Evolutionary conservation across 2,329 filamentous ascomycete species (phyloP).

Genomic region (Tympanopsis confertula): DNA sequence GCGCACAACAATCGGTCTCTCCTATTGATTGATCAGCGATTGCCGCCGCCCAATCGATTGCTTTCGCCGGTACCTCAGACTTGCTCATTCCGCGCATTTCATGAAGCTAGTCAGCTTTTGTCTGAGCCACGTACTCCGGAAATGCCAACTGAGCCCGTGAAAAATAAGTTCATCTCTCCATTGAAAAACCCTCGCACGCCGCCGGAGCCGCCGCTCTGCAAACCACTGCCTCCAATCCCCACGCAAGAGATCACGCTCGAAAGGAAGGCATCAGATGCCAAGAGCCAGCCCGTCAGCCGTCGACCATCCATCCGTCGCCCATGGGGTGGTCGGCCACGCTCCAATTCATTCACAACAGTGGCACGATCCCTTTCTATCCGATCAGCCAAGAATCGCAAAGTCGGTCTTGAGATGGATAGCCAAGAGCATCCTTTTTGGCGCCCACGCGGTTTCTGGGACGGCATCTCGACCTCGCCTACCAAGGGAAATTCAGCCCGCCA

Average conservation of each 20-base stretch:
- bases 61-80: too few species aligned
- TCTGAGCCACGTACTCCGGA: neutral
- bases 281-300: conserved; percentile 13
- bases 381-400: conserved; percentile 25
- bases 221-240: conserved; percentile 26
- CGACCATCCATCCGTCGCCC: conserved; percentile 22
- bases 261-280: conserved; percentile 2
- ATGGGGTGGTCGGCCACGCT: conserved; percentile 20
- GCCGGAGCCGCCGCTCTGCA: conserved; percentile 41
- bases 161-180: conserved; percentile 35
- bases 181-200: conserved; percentile 45
- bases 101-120: too few species aligned
- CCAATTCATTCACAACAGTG: conserved; percentile 23
- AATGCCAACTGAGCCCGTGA: too few species aligned
- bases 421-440: conserved; percentile 50
- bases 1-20: conserved; percentile 53
- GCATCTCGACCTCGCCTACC: too few species aligned
- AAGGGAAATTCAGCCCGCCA: neutral
- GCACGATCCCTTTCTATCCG: conserved; percentile 23
- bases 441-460: conserved; percentile 35
- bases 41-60: conserved; percentile 11
- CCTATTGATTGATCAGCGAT: conserved; percentile 45
- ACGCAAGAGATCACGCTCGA: neutral
- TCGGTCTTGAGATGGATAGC: conserved; percentile 28
- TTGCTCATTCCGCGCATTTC: too few species aligned